Evolutionary conservation across 2,329 filamentous ascomycete genomes (phyloP), one percentile per base, ranked within the genome.

Genomic region (Chaetomium sp.): DNA sequence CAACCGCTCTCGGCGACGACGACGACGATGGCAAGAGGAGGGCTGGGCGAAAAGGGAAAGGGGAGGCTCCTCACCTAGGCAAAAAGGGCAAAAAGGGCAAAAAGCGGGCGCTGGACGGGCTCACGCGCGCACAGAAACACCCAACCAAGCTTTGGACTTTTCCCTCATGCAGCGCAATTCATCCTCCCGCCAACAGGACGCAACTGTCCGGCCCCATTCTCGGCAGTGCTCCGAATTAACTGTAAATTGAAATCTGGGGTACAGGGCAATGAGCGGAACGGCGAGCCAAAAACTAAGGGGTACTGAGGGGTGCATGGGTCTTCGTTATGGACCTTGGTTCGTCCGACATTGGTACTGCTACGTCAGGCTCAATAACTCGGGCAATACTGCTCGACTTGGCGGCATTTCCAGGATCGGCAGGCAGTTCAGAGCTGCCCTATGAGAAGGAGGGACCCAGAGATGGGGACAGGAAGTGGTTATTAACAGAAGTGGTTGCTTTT

Each of bases 171-270:
- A 56, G 45, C 23, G 47, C 54, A 57, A 57, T 53, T 60, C 38
- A 60, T 57, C 59, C 56, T 45, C 23, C 60, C 10, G 61, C 33
- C 54, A 58, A 50, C 56, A 19, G 56, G 27, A 49, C 19, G 42
- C 42, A 12, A n/a, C 25, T 12, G 7, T 21, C 62, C 66, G 62
- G 65, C 35, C 50, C 57, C 67, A 67, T 67, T 67, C 64, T 68
- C 68, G 68, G 68, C 68, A 66, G 54, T 64, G 56, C 55, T 67
- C 65, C 62, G 67, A 68, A 68, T 67, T 50, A 62, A 64, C 29
- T 50, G 31, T 42, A 66, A 61, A 68, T 67, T 67, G 57, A 63
- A 38, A 60, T 67, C 68, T 67, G 65, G 68, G 68, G 67, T 66
- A 68, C 12, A 51, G 21, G 6, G 29, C 9, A 13, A 51, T 31